A percentile compares a stretch with the other conserved stretches of the same genome.
Conservation (phyloP, 2,329 filamentous ascomycete species). For the Colletotrichum tabaci region DNA sequence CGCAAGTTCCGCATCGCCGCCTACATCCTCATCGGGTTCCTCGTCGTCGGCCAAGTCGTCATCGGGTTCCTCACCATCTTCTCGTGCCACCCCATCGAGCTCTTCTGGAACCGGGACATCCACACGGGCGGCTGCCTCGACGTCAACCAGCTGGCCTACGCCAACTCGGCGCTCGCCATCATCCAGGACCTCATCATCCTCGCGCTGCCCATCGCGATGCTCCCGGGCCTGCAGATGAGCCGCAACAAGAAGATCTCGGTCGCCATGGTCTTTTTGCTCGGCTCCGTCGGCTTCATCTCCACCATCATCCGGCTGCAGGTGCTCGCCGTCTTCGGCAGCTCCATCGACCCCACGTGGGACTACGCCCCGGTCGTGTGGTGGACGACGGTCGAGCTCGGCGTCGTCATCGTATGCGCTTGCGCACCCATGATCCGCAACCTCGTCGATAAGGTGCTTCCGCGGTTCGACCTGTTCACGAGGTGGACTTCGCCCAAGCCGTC, state of each 20-base stretch:
- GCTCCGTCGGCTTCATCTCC: constrained; percentile 42
- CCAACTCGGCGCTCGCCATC: constrained; percentile 65
- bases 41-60: constrained; percentile 45
- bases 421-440: constrained; percentile 45
- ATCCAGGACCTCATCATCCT: constrained; percentile 67
- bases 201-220: constrained; percentile 67
- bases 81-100: constrained; percentile 48
- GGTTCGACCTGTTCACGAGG: constrained; percentile 10
- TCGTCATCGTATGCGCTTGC: constrained; percentile 46
- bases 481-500: constrained; percentile 24
- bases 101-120: constrained; percentile 49
- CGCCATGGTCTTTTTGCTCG: constrained; percentile 41
- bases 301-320: constrained; percentile 43
- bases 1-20: constrained; percentile 47
- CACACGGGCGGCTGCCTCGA: constrained; percentile 49
- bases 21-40: constrained; percentile 47
- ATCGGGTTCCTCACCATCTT: constrained; percentile 52
- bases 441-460: constrained; percentile 33
- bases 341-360: constrained; percentile 42
- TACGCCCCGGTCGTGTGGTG: constrained; percentile 46
- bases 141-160: constrained; percentile 66
- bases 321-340: constrained; percentile 39
- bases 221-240: constrained; percentile 70
- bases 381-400: constrained; percentile 46
- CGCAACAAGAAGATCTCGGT: constrained; percentile 59